phyloP scores from a whole-genome alignment of 2,329 filamentous ascomycete genomes.

The Calonectria fujianensis region DNA sequence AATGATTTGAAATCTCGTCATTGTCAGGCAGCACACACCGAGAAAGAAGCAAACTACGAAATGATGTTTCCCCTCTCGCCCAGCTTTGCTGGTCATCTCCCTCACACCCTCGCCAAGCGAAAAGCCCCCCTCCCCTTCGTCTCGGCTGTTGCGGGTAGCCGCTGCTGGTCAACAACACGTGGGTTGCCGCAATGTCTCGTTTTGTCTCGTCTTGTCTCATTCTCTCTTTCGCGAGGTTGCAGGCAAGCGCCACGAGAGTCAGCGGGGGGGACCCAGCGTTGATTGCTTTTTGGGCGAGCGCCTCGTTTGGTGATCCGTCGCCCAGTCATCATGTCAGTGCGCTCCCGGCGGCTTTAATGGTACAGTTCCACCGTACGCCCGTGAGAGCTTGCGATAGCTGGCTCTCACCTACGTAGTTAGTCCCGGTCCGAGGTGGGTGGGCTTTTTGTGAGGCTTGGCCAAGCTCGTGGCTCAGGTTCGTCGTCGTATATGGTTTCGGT shows the following conservation, averaged over 20 bases:
- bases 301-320: background rate
- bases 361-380: conserved; percentile 16
- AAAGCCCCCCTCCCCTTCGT: background rate
- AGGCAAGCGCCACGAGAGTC: conserved; percentile 8
- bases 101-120: background rate
- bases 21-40: background rate
- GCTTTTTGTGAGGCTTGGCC: conserved; percentile 1
- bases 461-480: background rate
- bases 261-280: background rate
- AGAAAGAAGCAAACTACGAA: background rate
- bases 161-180: conserved; percentile 18
- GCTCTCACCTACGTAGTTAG: background rate
- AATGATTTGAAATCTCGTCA: background rate
- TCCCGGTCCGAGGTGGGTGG: background rate
- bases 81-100: background rate
- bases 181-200: conserved; percentile 3
- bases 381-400: conserved; percentile 8
- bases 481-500: background rate
- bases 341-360: conserved; percentile 21
- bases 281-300: conserved; percentile 8
- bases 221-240: background rate
- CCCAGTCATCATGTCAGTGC: conserved; percentile 2
- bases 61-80: background rate
- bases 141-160: conserved; percentile 30
- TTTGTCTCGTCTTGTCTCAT: conserved; percentile 1